Base-by-base conservation (phyloP, 805 yeast species). In the Ogataea pignaliae region DNA sequence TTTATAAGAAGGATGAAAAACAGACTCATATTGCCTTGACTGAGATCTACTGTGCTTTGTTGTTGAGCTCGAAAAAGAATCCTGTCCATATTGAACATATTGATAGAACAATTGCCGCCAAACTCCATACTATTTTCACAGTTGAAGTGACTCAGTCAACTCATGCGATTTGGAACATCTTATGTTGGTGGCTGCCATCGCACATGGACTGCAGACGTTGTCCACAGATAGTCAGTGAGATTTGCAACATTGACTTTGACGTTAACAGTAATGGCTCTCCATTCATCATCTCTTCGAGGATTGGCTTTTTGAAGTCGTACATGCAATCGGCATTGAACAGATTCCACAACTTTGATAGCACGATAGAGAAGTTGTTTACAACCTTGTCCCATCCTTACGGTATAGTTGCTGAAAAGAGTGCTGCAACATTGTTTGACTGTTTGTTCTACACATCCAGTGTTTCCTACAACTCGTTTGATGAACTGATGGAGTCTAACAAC, bases 121-220 rank as follows among this genome's bases (percentile, higher is more conserved):
- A 77, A 45, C 59, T 86, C 34, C 53, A 56, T 0, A 51, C 58
- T 0, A 72, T 81, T 4, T 69, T 88, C 30, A 66, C 70, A 7
- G 65, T 72, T 30, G 87, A 83, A 37, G 62, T 91, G 43, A 76
- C 87, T 1, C 95, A 88, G 3, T 93, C 89, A 29, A 83, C 82
- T 3, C 64, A 73, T 33, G 76, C 73, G 15, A 79, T 85, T 34
- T 93, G 97, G 97, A 71, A 72, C 31, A 75, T 88, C 0, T 76
- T 87, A 40, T 70, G 83, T 3, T 83, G 88, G 83, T 84, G 88
- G 85, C 56, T 80, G 1, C 85, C 88, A 0, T 62, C 79, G 0
- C 82, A 78, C 52, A 69, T 80, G 33, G 95, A 87, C 60, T 51
- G 72, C 39, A 75, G 96, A 57, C 73, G 96, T 45, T 73, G 78